Base-by-base conservation (phyloP, 345 rosid species). In the Corchorus olitorius region DNA sequence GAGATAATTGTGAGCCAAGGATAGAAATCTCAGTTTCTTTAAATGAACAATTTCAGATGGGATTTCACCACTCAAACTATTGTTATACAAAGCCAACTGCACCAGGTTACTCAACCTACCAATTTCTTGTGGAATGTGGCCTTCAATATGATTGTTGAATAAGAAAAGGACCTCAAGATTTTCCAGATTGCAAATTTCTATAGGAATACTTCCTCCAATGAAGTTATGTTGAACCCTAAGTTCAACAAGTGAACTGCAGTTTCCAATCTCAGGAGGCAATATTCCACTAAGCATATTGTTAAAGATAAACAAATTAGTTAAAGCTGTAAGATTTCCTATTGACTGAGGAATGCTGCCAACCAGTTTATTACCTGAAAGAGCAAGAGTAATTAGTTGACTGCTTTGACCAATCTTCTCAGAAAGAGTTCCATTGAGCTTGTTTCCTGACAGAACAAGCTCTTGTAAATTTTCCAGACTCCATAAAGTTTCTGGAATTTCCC, bases 381-480 rank as follows among this genome's bases (percentile, higher is more conserved):
- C 82, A 67, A 86, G 2, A 45, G 19, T 19, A 16, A 65, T 35
- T 7, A 86, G 79, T 66, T 72, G 80, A 56, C 37, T 48, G 75
- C 84, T 77, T 27, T 56, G 61, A 66, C 49, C 76, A 50, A 83
- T 85, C 70, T 65, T 78, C 77, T 79, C 84, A 63, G 88, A 76
- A 43, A 86, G 75, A n/a, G 81, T 79, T 54, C 86, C 88, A 74
- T 81, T 81, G 15, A 83, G 81, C 60, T 69, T 81, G 82, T 85
- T 85, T 63, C 52, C 64, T 14, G 88, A 83, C 33, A 85, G 81
- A 48, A 76, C 79, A 65, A 85, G 79, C 76, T 65, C 65, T 67
- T 81, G 75, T 39, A 85, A 79, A 53, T 50, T 81, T 35, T 58
- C 76, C 41, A 83, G 79, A 79, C 50, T 77, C 88, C 86, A 85